These are phyloP conservation scores for Septoria linicola DNA, from an alignment of 2,329 filamentous ascomycete species.

Conservation along the genomic window DNA sequence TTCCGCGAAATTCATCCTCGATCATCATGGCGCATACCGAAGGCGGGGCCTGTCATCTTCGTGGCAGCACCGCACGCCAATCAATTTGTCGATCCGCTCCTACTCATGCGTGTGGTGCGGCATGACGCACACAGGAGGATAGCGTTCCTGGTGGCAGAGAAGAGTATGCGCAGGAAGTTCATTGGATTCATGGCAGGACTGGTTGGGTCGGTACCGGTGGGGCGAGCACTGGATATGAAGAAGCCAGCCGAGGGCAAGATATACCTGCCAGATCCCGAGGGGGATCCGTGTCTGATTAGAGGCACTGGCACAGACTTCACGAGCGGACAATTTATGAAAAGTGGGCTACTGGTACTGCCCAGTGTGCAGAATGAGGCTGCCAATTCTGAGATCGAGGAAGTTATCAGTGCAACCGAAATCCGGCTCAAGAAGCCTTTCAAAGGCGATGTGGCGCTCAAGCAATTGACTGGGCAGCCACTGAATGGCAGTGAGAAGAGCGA, in stretches of 20 bases:
- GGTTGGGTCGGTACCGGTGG: slow-evolving; percentile 89
- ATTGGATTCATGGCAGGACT: slow-evolving; percentile 83
- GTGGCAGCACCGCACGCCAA: slow-evolving; percentile 97
- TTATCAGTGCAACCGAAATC: slow-evolving; percentile 76
- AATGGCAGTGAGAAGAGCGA: slow-evolving; percentile 59
- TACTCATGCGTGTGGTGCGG: slow-evolving; percentile 86
- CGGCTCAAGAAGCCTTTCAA: slow-evolving; percentile 85
- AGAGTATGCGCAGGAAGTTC: slow-evolving; percentile 86
- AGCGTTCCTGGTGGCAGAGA: slow-evolving; percentile 89
- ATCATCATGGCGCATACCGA: slow-evolving; percentile 91
- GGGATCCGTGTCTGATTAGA: slow-evolving; percentile 77
- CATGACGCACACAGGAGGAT: slow-evolving; percentile 85
- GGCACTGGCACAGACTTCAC: slow-evolving; percentile 77
- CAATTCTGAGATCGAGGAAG: slow-evolving; percentile 79
- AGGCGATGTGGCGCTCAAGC: slow-evolving; percentile 68
- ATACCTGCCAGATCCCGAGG: slow-evolving; percentile 83
- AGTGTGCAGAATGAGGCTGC: slow-evolving; percentile 77
- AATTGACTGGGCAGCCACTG: slow-evolving; percentile 66
- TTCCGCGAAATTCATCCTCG: slow-evolving; percentile 96
- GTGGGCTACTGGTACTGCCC: slow-evolving; percentile 83
- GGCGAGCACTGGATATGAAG: slow-evolving; percentile 83
- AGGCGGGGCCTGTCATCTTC: slow-evolving; percentile 84
- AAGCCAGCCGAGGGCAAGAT: slow-evolving; percentile 76
- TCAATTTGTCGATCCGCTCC: slow-evolving; percentile 94
- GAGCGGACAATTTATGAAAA: slow-evolving; percentile 68